These are phyloP conservation scores for Paraphoma chrysanthemicola DNA, from an alignment of 2,329 filamentous ascomycete species.

Conservation along the genomic window DNA sequence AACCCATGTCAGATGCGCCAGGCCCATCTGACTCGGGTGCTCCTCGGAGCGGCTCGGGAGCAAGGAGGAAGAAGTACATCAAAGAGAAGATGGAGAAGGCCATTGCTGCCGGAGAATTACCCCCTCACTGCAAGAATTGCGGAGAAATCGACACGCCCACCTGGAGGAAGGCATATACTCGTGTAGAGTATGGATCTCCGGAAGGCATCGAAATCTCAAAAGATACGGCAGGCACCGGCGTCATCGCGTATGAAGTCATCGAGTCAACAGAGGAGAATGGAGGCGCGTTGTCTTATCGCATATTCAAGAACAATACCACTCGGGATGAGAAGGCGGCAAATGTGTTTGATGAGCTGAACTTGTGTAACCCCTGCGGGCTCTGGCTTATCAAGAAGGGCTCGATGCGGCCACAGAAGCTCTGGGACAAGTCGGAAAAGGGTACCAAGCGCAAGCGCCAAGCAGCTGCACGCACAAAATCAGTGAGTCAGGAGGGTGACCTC, in stretches of 20 bases:
- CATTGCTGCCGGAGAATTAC: slow-evolving; percentile 81
- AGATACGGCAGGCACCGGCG: slow-evolving; percentile 71
- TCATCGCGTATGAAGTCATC: slow-evolving; percentile 53
- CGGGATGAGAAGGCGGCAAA: slow-evolving; percentile 66
- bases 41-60: slow-evolving; percentile 58
- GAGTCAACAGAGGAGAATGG: slow-evolving; percentile 60
- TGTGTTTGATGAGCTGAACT: slow-evolving; percentile 72
- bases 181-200: slow-evolving; percentile 73
- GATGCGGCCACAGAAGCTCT: slow-evolving; percentile 83
- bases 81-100: slow-evolving; percentile 62
- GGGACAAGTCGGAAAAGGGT: slow-evolving; percentile 63
- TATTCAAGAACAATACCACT: slow-evolving; percentile 77
- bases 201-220: slow-evolving; percentile 71
- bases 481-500: slow-evolving; percentile 56
- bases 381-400: slow-evolving; percentile 90
- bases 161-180: slow-evolving; percentile 93
- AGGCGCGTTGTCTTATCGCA: slow-evolving; percentile 70
- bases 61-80: slow-evolving; percentile 71
- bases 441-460: slow-evolving; percentile 46
- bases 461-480: slow-evolving; percentile 49
- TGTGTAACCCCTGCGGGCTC: slow-evolving; percentile 96
- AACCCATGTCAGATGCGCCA: slow-evolving; percentile 42
- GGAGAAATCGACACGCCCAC: slow-evolving; percentile 95
- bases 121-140: slow-evolving; percentile 89
- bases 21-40: slow-evolving; percentile 26